A percentile compares a stretch with the other conserved stretches of the same genome.
Conservation (phyloP, 169 alveolate genomes). For the Fabrea salina region DNA sequence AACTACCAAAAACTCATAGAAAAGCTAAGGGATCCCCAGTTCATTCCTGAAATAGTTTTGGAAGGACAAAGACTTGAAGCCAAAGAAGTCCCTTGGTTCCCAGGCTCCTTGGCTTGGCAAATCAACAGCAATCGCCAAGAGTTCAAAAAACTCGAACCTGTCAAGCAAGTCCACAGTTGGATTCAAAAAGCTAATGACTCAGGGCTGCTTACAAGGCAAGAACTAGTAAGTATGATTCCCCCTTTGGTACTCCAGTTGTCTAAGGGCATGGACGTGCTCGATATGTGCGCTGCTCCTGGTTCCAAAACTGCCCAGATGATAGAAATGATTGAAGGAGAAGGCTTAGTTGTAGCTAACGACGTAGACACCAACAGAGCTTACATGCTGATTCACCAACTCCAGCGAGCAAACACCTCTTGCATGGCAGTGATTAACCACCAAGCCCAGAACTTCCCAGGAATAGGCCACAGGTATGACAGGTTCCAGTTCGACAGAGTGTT, state of each 20-base stretch:
- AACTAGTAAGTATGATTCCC: slow-evolving; percentile 97
- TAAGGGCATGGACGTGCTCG: slow-evolving; percentile 87
- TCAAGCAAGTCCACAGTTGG: slow-evolving; percentile 65
- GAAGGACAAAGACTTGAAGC: neutral
- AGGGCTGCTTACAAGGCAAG: slow-evolving; percentile 94
- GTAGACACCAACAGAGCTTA: slow-evolving; percentile 91
- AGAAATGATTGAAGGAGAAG: slow-evolving; percentile 66
- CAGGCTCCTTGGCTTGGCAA: neutral
- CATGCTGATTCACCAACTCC: slow-evolving; percentile 90
- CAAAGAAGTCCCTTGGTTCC: slow-evolving; percentile 29
- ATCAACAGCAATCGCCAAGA: slow-evolving; percentile 11
- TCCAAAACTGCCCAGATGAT: slow-evolving; percentile 81
- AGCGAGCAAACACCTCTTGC: slow-evolving; percentile 82
- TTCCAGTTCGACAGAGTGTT: slow-evolving; percentile 85
- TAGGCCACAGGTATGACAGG: slow-evolving; percentile 38
- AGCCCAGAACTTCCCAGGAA: slow-evolving; percentile 89
- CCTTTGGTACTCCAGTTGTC: slow-evolving; percentile 87
- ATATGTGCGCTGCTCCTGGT: slow-evolving; percentile 98
- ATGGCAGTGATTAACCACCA: slow-evolving; percentile 83
- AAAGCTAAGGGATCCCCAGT: neutral
- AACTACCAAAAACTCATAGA: neutral
- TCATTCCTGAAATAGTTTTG: neutral
- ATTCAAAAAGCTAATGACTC: slow-evolving; percentile 78
- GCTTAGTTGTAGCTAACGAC: slow-evolving; percentile 92
- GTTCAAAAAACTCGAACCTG: slow-evolving; percentile 57